Evolutionary conservation across 108 stramenopile genomes (phyloP).

Genomic region (Pseudonitzschia pungens): DNA sequence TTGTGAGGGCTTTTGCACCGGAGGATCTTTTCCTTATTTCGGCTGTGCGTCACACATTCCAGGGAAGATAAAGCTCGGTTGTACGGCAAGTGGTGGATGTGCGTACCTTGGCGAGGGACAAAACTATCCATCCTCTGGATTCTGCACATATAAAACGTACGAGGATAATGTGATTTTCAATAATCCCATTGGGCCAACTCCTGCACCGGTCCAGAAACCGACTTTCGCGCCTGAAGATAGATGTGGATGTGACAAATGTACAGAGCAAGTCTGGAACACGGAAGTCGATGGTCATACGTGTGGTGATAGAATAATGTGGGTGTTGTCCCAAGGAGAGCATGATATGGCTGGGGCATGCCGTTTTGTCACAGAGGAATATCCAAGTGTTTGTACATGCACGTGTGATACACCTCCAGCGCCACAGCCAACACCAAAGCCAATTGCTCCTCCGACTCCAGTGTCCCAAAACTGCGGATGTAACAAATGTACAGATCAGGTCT

Average conservation of each 20-base stretch:
- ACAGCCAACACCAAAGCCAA: background rate
- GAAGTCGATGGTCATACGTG: background rate
- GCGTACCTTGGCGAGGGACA: constrained; percentile 26
- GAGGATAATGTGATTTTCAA: background rate
- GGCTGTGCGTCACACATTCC: background rate
- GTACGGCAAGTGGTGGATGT: constrained; percentile 1
- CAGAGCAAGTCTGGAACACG: background rate
- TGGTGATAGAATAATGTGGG: background rate
- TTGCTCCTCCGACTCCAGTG: background rate
- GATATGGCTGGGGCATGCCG: background rate
- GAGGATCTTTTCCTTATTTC: constrained; percentile 9
- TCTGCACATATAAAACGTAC: constrained; percentile 38
- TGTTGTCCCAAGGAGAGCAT: background rate
- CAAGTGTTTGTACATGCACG: background rate
- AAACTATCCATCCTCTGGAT: constrained; percentile 20
- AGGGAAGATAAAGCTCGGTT: background rate
- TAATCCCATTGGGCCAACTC: background rate
- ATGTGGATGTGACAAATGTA: background rate
- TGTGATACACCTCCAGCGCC: background rate
- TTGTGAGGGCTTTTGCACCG: constrained; percentile 33
- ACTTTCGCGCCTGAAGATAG: background rate
- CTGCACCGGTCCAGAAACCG: background rate
- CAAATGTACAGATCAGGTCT: background rate
- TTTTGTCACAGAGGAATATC: background rate
- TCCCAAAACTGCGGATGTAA: background rate